phyloP scores from a whole-genome alignment of 2,329 filamentous ascomycete species.

The Septoria petroselini region DNA sequence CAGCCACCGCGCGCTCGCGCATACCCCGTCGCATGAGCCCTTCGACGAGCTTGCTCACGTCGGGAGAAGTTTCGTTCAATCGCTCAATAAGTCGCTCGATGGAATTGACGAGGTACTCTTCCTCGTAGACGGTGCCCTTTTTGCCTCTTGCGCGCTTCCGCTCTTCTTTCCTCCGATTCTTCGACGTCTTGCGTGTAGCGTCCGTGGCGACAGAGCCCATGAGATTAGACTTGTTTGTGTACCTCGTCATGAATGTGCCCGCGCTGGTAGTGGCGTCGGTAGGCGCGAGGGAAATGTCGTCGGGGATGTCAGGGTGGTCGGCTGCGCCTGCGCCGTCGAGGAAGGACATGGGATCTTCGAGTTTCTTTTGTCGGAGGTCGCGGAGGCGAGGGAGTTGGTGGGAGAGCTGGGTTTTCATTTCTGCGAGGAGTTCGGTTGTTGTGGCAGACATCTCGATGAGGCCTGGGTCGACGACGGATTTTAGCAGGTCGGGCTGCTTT shows the following conservation, averaged over 20 bases:
- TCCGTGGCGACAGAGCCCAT: constrained; percentile 68
- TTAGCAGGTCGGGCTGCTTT: constrained; percentile 60
- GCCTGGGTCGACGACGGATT: constrained; percentile 68
- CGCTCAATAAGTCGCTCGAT: constrained; percentile 79
- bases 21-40: constrained; percentile 76
- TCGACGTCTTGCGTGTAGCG: constrained; percentile 74
- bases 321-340: constrained; percentile 64
- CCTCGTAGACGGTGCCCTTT: constrained; percentile 96
- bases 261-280: constrained; percentile 74
- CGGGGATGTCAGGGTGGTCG: constrained; percentile 64
- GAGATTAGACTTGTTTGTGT: constrained; percentile 65
- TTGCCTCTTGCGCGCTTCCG: constrained; percentile 91
- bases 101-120: constrained; percentile 91
- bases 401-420: constrained; percentile 80
- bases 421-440: constrained; percentile 86
- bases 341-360: constrained; percentile 80
- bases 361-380: constrained; percentile 77
- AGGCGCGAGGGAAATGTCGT: constrained; percentile 87
- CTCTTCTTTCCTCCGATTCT: constrained; percentile 86
- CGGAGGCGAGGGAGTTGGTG: constrained; percentile 82
- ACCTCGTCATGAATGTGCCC: constrained; percentile 83
- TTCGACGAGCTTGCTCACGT: constrained; percentile 71
- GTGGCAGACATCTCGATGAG: constrained; percentile 76
- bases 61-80: constrained; percentile 67
- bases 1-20: constrained; percentile 78